These are phyloP conservation scores for Lipomyces starkeyi DNA, from an alignment of 805 yeast genomes.

Conservation along the genomic window DNA sequence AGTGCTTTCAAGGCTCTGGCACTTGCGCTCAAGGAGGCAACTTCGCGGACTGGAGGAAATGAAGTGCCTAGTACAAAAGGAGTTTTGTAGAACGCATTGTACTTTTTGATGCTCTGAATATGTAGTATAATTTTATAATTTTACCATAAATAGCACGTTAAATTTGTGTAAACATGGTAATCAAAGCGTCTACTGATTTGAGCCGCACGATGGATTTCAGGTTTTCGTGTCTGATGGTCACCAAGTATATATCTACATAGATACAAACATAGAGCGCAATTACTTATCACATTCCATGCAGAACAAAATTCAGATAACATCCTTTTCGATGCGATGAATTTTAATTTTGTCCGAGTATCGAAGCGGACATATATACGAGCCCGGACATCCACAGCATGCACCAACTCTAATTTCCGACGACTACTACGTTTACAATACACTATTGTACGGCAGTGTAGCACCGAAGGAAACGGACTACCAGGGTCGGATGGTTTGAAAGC, in stretches of 20 bases:
- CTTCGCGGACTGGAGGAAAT: conserved; percentile 72
- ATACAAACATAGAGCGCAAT: neutral
- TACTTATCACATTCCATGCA: neutral
- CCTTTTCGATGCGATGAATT: neutral
- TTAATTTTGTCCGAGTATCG: neutral
- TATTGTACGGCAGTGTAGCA: neutral
- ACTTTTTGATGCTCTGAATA: neutral
- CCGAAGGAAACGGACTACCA: neutral
- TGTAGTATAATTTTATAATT: neutral
- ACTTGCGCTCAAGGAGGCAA: conserved; percentile 86
- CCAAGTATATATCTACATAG: no score
- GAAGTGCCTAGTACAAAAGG: conserved; percentile 98
- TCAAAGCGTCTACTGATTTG: neutral
- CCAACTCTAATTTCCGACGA: neutral
- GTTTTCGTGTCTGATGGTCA: neutral
- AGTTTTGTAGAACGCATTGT: conserved; percentile 55
- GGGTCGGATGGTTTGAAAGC: neutral
- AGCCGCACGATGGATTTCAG: neutral
- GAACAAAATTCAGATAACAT: neutral
- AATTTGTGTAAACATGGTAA: no score
- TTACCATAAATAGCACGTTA: neutral
- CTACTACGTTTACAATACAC: neutral
- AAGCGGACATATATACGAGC: neutral
- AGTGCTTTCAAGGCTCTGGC: conserved; percentile 97
- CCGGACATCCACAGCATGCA: neutral